Percentiles rank a stretch among this genome's conserved stretches.
Conservation (phyloP, 768 basidiomycete species). For the Clathrus columnatus region DNA sequence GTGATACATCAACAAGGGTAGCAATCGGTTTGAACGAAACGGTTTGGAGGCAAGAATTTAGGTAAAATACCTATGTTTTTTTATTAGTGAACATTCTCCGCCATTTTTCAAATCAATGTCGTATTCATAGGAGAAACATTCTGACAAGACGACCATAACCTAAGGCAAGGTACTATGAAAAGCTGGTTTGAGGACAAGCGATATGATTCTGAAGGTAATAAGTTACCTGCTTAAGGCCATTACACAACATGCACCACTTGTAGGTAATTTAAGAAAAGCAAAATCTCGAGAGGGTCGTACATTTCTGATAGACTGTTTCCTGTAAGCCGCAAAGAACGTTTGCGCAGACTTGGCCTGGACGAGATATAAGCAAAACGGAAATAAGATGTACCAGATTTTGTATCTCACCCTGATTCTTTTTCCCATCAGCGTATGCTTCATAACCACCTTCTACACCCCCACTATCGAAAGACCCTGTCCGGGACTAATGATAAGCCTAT, state of each 20-base stretch:
- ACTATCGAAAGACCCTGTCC: conserved; percentile 53
- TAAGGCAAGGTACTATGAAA: conserved; percentile 76
- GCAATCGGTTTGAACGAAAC: too few relatives aligned
- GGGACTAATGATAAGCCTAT: conserved; percentile 21
- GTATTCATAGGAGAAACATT: conserved; percentile 94
- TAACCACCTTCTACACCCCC: conserved; percentile 65
- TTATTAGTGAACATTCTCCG: conserved; percentile 90
- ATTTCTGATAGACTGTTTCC: conserved; percentile 79
- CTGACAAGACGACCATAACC: conserved; percentile 92
- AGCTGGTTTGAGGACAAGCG: background rate
- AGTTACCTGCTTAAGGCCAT: conserved; percentile 85
- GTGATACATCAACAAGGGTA: too few relatives aligned
- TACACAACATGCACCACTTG: conserved; percentile 69
- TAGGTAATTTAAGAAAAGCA: conserved; percentile 79
- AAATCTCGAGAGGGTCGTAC: conserved; percentile 98
- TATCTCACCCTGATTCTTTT: conserved; percentile 36
- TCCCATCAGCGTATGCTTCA: conserved; percentile 74
- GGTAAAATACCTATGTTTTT: conserved; percentile 64
- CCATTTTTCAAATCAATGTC: conserved; percentile 93
- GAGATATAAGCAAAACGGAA: background rate
- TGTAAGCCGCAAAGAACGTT: conserved; percentile 66
- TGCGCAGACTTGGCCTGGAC: conserved; percentile 42
- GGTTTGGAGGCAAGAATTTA: too few relatives aligned
- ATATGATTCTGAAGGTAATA: background rate
- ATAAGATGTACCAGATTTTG: background rate